Base-by-base conservation (phyloP, 2,329 filamentous ascomycete genomes). In the Aspergillus quadrilineatus region DNA sequence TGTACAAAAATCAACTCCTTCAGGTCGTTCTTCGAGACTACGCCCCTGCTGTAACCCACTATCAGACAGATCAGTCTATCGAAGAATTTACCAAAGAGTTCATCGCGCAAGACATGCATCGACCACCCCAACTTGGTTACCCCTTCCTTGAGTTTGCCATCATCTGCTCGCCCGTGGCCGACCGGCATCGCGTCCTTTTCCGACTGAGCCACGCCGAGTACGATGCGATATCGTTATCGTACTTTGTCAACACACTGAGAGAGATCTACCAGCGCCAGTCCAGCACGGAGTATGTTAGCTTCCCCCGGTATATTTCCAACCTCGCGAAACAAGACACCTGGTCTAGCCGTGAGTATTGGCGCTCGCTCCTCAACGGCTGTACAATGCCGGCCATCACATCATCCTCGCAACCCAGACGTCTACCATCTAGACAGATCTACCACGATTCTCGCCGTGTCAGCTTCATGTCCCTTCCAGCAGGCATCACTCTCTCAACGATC, bases 171-270 rank as follows among this genome's bases (percentile, higher is more conserved):
- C 1, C 2, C 10, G 4, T 14, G 1, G 53, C 50, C 8, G 9
- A 36, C 14, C n/a, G 26, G n/a, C 53, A 55, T 12, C 41, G 47
- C 4, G 50, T 50, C 8, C 10, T 55, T 3, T 32, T 55, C 41
- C 47, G 53, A 6, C 32, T 42, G 4, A 50, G 53, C 47, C 53
- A 55, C 8, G 53, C 53, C 6, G 53, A 55, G n/a, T 55, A 55
- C 32, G 46, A 55, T 8, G 41, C 39, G 1, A 55, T 55, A 28
- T 50, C 53, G 4, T 15, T 55, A 8, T 50, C 47, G 9, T 50
- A 55, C 32, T 50, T 55, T 17, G 39, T 50, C 7, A 55, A 55
- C n/a, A 46, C 39, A 7, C 34, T 55, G 6, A 39, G 46, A 22
- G 46, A 50, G 5, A 45, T 55, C 17, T 55, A 55, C 28, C 30